phyloP scores from a whole-genome alignment of 306 rosid genomes.

The Quercus agrifolia region DNA sequence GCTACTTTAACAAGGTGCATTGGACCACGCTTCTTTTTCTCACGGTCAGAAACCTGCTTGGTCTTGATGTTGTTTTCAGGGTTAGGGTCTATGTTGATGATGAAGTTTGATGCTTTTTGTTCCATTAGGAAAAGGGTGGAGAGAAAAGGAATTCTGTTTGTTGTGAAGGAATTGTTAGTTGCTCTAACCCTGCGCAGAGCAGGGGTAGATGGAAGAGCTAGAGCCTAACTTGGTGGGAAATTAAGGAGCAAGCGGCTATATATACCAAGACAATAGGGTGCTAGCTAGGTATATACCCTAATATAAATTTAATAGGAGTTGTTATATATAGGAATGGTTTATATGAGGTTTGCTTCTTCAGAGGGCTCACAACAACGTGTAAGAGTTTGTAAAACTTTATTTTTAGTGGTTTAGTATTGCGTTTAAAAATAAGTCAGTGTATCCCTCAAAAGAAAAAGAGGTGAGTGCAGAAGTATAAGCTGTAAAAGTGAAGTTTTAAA shows the following conservation, averaged over 20 bases:
- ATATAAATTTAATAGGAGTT: background rate
- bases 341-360: background rate
- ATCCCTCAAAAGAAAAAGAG: too few species aligned
- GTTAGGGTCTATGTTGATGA: background rate
- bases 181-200: constrained; percentile 27
- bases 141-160: background rate
- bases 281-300: background rate
- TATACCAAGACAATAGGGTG: background rate
- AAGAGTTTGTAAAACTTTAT: too few species aligned
- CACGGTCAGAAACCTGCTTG: background rate
- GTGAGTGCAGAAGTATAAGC: too few species aligned
- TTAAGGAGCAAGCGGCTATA: constrained; percentile 2
- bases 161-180: background rate
- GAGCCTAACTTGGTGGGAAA: background rate
- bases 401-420: too few species aligned
- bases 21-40: constrained; percentile 27
- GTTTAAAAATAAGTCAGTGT: too few species aligned
- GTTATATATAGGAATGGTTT: background rate
- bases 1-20: constrained; percentile 36
- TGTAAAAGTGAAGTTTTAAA: too few species aligned
- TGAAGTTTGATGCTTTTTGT: background rate
- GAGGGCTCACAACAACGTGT: too few species aligned
- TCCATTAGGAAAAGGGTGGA: constrained; percentile 20
- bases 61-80: background rate
- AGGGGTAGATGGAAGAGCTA: constrained; percentile 25